Evolutionary conservation across 805 yeast species (phyloP), one percentile per base, ranked within the genome.

Genomic region (Ogataea naganishii): DNA sequence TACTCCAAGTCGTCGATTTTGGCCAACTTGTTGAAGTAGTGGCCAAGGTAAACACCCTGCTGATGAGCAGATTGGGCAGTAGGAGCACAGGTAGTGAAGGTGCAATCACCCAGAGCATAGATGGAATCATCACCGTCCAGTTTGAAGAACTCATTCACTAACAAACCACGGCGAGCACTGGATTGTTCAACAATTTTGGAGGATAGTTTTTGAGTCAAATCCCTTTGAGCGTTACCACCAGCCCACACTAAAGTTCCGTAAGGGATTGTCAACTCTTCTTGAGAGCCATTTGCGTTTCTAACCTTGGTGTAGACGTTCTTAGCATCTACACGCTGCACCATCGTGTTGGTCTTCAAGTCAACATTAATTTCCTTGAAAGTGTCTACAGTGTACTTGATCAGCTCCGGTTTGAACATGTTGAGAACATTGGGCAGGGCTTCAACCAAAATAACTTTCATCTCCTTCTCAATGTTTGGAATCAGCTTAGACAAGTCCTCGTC

Each of bases 1-100:
- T 51, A 68, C 46, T 75, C 63, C 38, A 73, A 49, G 24, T 71
- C 64, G 31, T 80, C 86, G 34, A 78, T 64, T 44, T 72, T 72
- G 44, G 77, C 64, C 46, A 75, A 58, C 44, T 68, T 77, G 52
- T 72, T 69, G 56, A 88, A 80, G 41, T 76, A 73, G 20, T 65
- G 62, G 33, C 88, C 92, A 43, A 88, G 70, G 60, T 72, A 88
- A 34, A 68, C 65, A 55, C 96, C 96, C 61, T 88, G 84, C 66
- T 88, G 96, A 62, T 85, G 76, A 24, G 97, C 97, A 33, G 86
- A 96, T 68, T 88, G 96, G 16, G 96, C 97, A 38, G 97, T 88
- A 44, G 96, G 96, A 24, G 95, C 92, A 45, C 75, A 76, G 53
- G 83, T 83, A 40, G 92, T 82, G 56, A 80, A 76, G 22, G 96